Base-by-base conservation (phyloP, 164 flowering plant species). In the Protea cynaroides region DNA sequence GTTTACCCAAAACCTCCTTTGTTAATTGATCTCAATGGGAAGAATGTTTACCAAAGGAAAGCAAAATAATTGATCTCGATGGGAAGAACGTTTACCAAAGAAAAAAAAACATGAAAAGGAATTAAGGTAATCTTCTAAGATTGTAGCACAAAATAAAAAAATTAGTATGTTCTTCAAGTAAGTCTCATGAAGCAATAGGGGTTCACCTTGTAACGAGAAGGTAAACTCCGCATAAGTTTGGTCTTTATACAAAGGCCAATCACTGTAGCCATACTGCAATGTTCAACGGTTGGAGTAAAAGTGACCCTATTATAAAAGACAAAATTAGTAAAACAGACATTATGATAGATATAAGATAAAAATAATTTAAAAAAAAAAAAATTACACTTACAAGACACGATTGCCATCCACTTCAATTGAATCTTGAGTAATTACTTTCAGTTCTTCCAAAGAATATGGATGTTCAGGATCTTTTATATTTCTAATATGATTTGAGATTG, bases 381-480 rank as follows among this genome's bases (percentile, higher is more conserved):
- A 34, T 56, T 17, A 51, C 14, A 34, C 65, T 57, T 61, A 91
- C 97, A 87, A 77, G 40, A 91, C 89, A 74, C 76, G 73, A 72
- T 86, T 77, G 65, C 86, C 90, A 76, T 89, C 81, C 12, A 91
- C 86, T 71, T 90, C 89, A 72, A 87, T 75, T 54, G 96, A 86
- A 75, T 94, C 98, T 81, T 94, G 95, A 12, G 91, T 74, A 22
- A 94, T 71, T 34, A 94, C 93, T 61, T 90, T 91, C 64, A 94
- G 83, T 78, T 94, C 89, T 74, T 89, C 75, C 19, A 94, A 75
- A 36, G 97, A 89, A 65, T 85, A 84, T 6, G 97, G 97, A 76
- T 89, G 93, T 68, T 94, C 98, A 43, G 97, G 96, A 74, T 94
- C 98, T 76, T 86, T 87, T 38, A 91, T 87, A 78, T 90, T 92